Base-by-base conservation (phyloP, 2,329 filamentous ascomycete species). In the Alternaria rosae region DNA sequence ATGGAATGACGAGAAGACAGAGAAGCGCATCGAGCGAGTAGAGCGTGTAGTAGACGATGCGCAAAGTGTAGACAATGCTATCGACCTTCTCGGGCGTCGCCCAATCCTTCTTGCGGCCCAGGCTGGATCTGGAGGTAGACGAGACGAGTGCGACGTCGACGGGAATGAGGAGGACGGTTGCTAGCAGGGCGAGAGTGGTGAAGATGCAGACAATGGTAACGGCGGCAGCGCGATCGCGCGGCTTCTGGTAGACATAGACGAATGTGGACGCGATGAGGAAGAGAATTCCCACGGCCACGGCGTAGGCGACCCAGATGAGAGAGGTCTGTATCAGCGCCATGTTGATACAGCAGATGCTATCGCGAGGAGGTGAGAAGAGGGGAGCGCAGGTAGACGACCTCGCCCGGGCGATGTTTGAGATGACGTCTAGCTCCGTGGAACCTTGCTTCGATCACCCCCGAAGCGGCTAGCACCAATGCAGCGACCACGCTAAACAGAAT, bases 111-210 rank as follows among this genome's bases (percentile, higher is more conserved):
- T 97, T 96, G 51, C 86, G 86, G 61, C 95, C 95, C 32, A 91
- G 84, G 51, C 88, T 87, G 6, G 90, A 87, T 57, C 89, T 89
- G 13, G 89, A 91, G 0, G 95, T 99, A 7, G 93, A 93, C 2
- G 94, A 97, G 50, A 97, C 91, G 70, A 99, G 87, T 11, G 95
- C 95, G 70, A 98, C 93, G 79, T 99, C 95, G 78, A 98, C 94
- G 23, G 95, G 95, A 26, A 97, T 88, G 21, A 99, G 87, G 32
- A 99, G 87, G 26, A 97, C 90, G 1, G 95, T 99, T 13, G 95
- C 95, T 57, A 99, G 88, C 28, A 99, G 87, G 9, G 92, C 87
- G 10, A 94, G 93, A 47, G 97, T 86, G 57, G 93, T 95, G 80
- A 97, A 83, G 70, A 97, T 93, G 78, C 92, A 92, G 71, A 97